These are phyloP conservation scores for Wickerhamomyces bisporus DNA, from an alignment of 805 yeast genomes.

Conservation along the genomic window DNA sequence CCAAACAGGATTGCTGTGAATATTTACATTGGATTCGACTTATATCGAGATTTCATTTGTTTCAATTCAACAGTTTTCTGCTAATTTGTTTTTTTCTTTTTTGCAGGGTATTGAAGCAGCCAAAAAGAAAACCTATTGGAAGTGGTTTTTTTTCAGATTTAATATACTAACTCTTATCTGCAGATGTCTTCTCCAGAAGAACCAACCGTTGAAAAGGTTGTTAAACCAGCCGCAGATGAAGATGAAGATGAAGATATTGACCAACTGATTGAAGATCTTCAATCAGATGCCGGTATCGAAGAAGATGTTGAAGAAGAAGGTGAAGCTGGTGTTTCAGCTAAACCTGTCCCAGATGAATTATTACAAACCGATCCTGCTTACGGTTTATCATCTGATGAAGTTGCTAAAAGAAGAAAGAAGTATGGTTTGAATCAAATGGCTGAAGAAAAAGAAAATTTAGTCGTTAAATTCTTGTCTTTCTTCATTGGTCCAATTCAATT, in stretches of 20 bases:
- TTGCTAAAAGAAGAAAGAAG: constrained; percentile 79
- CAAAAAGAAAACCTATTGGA: too few species aligned
- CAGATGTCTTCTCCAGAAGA: constrained; percentile 21
- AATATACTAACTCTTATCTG: constrained; percentile 6
- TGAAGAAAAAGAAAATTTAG: constrained; percentile 77
- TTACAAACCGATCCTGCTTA: constrained; percentile 73
- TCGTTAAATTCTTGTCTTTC: constrained; percentile 78
- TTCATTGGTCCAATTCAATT: constrained; percentile 94
- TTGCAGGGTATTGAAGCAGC: too few species aligned
- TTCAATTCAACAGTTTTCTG: too few species aligned
- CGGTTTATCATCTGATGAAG: constrained; percentile 80
- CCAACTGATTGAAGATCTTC: constrained; percentile 72
- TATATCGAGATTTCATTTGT: too few species aligned
- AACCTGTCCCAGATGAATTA: constrained; percentile 82
- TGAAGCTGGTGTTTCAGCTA: constrained; percentile 52
- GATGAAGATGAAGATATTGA: constrained; percentile 68
- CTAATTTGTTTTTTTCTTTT: too few species aligned
- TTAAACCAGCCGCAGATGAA: constrained; percentile 44
- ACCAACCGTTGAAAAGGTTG: constrained; percentile 53
- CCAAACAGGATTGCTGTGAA: too few species aligned
- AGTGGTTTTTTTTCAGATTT: too few species aligned
- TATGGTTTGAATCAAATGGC: constrained; percentile 88
- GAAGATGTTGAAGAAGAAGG: constrained; percentile 41
- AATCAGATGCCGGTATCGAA: constrained; percentile 54
- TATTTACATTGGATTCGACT: too few species aligned